Evolutionary conservation across 2,329 filamentous ascomycete species (phyloP), one percentile per base, ranked within the genome.

Genomic region (Penicillium polonicum): DNA sequence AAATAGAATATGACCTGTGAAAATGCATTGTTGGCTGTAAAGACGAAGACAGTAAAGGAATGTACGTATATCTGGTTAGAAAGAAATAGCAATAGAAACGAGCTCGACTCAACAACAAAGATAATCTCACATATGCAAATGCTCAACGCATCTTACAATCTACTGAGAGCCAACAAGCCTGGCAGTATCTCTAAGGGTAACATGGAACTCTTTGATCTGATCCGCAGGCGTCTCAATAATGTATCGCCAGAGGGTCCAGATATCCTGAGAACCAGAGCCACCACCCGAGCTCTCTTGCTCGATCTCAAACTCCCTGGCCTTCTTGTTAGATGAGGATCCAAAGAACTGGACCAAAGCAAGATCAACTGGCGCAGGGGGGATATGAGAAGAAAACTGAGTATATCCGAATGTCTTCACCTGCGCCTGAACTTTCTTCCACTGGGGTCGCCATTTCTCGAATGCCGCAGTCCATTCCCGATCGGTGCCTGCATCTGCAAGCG

Each of bases 221-320:
- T 19, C 29, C 1, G 36, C 55, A 19, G 55, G 55, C 9, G 43
- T 25, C 36, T 52, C 55, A 10, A 53, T 17, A 35, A 57, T 21
- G 10, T 35, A 35, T 23, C 48, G 35, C 55, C 55, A 57, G 2
- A 57, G 43, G 1, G 55, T 45, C 55, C 55, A 57, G 1, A 57
- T 39, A 57, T 57, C 55, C 35, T 33, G 49, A 4, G n/a, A 7
- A 36, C 38, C 48, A 25, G 43, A n/a, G 23, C 5, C 33, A n/a
- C 4, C 4, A n/a, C 41, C 17, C 4, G 3, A 17, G 12, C n/a
- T 17, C 3, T 42, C 41, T 13, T 57, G 49, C 17, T 57, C 55
- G 15, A 57, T 53, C 21, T 57, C 55, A 31, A 57, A 53, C 2
- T 31, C 42, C 23, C 49, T 42, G 4, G 9, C 9, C 5, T 31